These are phyloP conservation scores for Annulohypoxylon bovei DNA, from an alignment of 495 filamentous ascomycete species.

Conservation along the genomic window DNA sequence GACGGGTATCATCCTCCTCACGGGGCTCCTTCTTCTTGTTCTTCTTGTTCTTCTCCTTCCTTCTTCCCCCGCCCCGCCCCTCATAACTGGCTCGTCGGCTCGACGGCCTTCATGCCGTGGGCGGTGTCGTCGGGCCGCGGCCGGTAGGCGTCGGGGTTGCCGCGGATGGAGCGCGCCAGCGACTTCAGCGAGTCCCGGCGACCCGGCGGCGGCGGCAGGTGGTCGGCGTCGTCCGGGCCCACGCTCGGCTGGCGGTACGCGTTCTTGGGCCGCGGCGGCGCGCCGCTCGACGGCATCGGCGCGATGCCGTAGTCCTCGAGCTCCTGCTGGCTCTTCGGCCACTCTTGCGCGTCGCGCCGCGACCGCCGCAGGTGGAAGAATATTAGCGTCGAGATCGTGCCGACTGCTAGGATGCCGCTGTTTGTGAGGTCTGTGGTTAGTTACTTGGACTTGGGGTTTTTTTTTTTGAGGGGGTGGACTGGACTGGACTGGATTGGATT, in stretches of 20 bases:
- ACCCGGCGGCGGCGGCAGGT: constrained; percentile 12
- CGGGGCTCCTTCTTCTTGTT: not conserved
- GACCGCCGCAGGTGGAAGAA: constrained; percentile 41
- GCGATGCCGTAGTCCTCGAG: constrained; percentile 47
- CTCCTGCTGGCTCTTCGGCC: constrained; percentile 46
- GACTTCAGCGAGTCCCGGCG: constrained; percentile 37
- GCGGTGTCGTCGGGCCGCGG: constrained; percentile 34
- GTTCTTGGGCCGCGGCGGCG: constrained; percentile 26
- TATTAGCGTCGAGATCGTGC: constrained; percentile 20
- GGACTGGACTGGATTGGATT: no score
- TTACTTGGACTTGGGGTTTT: not conserved
- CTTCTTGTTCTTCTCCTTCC: not conserved
- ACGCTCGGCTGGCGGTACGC: constrained; percentile 30
- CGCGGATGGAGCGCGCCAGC: constrained; percentile 36
- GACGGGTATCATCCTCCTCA: constrained; percentile 23
- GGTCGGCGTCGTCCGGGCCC: constrained; percentile 12
- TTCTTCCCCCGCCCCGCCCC: not conserved
- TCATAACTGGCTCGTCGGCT: constrained; percentile 41
- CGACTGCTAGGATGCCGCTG: constrained; percentile 38
- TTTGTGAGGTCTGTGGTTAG: not conserved
- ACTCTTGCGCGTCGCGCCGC: constrained; percentile 39
- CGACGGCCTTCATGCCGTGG: constrained; percentile 45
- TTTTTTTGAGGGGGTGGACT: not conserved
- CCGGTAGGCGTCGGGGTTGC: constrained; percentile 36
- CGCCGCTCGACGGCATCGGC: constrained; percentile 2